Evolutionary conservation across 2,329 filamentous ascomycete species (phyloP).

Genomic region (Aureobasidium namibiae): DNA sequence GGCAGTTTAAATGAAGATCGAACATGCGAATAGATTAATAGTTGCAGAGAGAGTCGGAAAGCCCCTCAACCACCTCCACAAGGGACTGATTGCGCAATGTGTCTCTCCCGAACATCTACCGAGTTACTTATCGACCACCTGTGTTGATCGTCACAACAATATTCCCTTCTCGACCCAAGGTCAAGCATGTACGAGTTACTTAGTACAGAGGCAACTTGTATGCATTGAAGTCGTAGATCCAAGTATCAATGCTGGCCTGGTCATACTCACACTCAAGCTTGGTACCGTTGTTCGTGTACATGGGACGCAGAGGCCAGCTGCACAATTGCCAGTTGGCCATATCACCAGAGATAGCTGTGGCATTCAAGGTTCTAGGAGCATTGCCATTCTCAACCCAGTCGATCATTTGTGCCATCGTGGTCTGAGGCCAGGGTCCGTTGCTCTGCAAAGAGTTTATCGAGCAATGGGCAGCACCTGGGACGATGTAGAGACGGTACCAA

Average conservation of each 20-base stretch:
- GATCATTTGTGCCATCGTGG: constrained; percentile 40
- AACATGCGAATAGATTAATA: not conserved
- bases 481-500: constrained; percentile 48
- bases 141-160: no score
- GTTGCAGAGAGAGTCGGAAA: not conserved
- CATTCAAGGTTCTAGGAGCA: constrained; percentile 38
- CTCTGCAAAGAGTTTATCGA: no score
- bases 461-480: constrained; percentile 49
- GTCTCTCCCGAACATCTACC: not conserved
- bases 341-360: constrained; percentile 23
- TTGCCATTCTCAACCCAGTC: constrained; percentile 46
- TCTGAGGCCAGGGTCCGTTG: constrained; percentile 36
- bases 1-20: not conserved
- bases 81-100: not conserved
- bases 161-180: no score
- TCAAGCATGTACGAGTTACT: no score
- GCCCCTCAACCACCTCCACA: not conserved
- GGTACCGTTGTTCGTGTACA: constrained; percentile 29
- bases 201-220: constrained; percentile 34
- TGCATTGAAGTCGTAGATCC: constrained; percentile 32
- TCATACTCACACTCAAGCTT: constrained; percentile 34
- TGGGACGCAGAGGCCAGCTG: constrained; percentile 34
- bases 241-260: constrained; percentile 31
- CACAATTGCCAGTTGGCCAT: constrained; percentile 35
- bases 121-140: no score